These are phyloP conservation scores for Yamadazyma sp. DNA, from an alignment of 805 yeast species.

Conservation along the genomic window DNA sequence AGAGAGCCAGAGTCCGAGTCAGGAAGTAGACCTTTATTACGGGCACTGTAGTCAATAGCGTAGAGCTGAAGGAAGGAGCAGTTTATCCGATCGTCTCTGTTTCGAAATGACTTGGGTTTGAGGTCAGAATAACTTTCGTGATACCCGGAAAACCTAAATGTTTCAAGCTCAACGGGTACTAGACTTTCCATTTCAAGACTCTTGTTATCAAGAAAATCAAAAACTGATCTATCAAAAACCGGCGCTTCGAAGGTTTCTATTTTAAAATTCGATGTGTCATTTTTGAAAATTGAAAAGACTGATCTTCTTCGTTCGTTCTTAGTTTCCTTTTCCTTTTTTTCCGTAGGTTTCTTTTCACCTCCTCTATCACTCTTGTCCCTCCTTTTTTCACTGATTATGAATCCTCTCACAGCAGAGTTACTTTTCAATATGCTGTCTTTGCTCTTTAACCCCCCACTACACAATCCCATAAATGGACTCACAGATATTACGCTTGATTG, in stretches of 20 bases:
- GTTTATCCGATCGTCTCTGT: slow-evolving; percentile 53
- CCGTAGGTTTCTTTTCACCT: too few species aligned
- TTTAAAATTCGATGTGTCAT: too few species aligned
- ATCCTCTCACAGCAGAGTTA: neutral
- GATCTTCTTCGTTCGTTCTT: too few species aligned
- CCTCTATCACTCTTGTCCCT: neutral
- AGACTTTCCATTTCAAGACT: neutral
- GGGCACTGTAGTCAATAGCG: slow-evolving; percentile 48
- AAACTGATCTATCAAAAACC: too few species aligned
- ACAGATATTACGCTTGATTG: slow-evolving; percentile 3
- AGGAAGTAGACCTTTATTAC: slow-evolving; percentile 31
- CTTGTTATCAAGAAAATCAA: slow-evolving; percentile 1
- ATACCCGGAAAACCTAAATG: slow-evolving; percentile 14
- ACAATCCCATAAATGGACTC: neutral
- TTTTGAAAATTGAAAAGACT: too few species aligned
- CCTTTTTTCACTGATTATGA: neutral
- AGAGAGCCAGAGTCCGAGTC: too few species aligned
- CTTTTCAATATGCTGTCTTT: slow-evolving; percentile 1
- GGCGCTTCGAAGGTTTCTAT: too few species aligned
- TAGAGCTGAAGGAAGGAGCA: slow-evolving; percentile 48
- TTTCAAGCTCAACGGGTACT: slow-evolving; percentile 16
- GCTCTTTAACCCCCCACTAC: neutral
- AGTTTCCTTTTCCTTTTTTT: too few species aligned
- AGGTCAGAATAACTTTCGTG: neutral
- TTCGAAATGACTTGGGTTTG: slow-evolving; percentile 14